These are phyloP conservation scores for Hymenoscyphus albidus DNA, from an alignment of 2,329 filamentous ascomycete species.

Conservation along the genomic window DNA sequence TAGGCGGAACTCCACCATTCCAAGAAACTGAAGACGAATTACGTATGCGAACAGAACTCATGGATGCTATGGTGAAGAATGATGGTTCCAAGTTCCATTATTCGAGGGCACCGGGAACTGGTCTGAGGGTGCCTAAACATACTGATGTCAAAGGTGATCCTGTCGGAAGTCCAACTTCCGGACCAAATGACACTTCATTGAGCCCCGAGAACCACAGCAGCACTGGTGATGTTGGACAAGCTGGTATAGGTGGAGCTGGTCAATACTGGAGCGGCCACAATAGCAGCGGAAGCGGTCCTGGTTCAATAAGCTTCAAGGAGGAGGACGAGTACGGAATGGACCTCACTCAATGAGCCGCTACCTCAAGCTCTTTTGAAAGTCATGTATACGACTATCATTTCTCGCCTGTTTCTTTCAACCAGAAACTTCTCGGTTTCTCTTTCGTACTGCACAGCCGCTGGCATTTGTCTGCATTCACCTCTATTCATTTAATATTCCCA, in stretches of 20 bases:
- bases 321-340: slow-evolving; percentile 94
- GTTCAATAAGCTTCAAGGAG: slow-evolving; percentile 76
- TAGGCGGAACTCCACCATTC: slow-evolving; percentile 75
- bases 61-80: slow-evolving; percentile 81
- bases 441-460: background rate
- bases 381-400: background rate
- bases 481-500: slow-evolving; percentile 21
- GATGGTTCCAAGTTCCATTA: slow-evolving; percentile 72
- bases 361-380: background rate
- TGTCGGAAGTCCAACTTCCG: slow-evolving; percentile 46
- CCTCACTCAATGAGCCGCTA: slow-evolving; percentile 42
- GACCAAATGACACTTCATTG: slow-evolving; percentile 43
- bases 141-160: slow-evolving; percentile 87
- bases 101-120: slow-evolving; percentile 75
- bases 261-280: slow-evolving; percentile 67
- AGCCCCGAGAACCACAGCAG: slow-evolving; percentile 45
- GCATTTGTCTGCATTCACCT: background rate
- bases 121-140: slow-evolving; percentile 85
- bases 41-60: slow-evolving; percentile 90
- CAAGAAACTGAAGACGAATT: slow-evolving; percentile 86
- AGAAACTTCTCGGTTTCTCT: background rate
- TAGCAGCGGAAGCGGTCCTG: slow-evolving; percentile 66
- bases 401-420: slow-evolving; percentile 3
- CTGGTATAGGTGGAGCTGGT: slow-evolving; percentile 33
- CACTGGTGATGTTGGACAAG: slow-evolving; percentile 29